These are phyloP conservation scores for Solioccasus polychromus DNA, from an alignment of 768 basidiomycete genomes.

Conservation along the genomic window DNA sequence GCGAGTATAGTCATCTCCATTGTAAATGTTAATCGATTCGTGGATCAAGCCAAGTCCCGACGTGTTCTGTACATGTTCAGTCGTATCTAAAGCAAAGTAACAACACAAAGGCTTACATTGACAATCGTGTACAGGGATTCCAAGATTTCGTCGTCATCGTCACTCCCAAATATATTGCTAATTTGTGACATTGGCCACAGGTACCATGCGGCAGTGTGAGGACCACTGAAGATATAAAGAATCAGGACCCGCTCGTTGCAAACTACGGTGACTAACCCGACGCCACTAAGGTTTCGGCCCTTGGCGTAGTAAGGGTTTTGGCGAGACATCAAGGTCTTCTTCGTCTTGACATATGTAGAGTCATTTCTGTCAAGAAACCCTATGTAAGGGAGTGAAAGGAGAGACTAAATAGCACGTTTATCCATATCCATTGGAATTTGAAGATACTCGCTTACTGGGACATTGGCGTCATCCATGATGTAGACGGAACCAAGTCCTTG, in stretches of 20 bases:
- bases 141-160: slow-evolving; percentile 68
- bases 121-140: slow-evolving; percentile 59
- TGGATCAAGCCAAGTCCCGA: slow-evolving; percentile 74
- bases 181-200: slow-evolving; percentile 87
- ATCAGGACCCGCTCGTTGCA: background rate
- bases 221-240: slow-evolving; percentile 46
- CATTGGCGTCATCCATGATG: slow-evolving; percentile 85
- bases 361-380: slow-evolving; percentile 66
- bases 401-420: slow-evolving; percentile 43
- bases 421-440: background rate
- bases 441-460: slow-evolving; percentile 51
- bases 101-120: slow-evolving; percentile 47
- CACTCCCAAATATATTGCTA: slow-evolving; percentile 68
- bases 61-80: slow-evolving; percentile 51
- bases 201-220: slow-evolving; percentile 69
- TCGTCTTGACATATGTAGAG: slow-evolving; percentile 61
- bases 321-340: slow-evolving; percentile 55
- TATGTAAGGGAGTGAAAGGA: slow-evolving; percentile 77
- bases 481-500: slow-evolving; percentile 66
- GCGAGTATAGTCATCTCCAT: slow-evolving; percentile 55
- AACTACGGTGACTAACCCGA: slow-evolving; percentile 49
- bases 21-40: slow-evolving; percentile 67
- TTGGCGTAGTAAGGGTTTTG: slow-evolving; percentile 69
- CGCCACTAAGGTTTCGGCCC: slow-evolving; percentile 62
- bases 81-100: background rate